Percentiles rank a stretch among this genome's conserved stretches.
phyloP scores from a whole-genome alignment of 306 rosid genomes.

The Trichosanthes truncata region DNA sequence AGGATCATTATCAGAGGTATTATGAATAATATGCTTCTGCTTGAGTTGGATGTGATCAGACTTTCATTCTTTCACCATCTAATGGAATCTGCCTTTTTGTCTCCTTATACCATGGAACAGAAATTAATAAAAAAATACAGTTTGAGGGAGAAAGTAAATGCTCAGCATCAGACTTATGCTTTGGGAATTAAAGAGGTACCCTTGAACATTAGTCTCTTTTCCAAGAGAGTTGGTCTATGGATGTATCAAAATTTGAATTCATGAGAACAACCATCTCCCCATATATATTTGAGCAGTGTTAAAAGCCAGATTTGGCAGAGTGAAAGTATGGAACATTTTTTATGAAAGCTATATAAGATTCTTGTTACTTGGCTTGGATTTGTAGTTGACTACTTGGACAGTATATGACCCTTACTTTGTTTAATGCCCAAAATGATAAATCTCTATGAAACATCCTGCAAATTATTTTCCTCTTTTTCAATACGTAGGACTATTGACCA shows the following conservation, averaged over 20 bases:
- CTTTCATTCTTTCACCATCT: constrained; percentile 1
- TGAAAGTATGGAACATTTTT: background rate
- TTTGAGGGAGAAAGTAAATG: constrained; percentile 67
- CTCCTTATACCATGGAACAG: constrained; percentile 23
- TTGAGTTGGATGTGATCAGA: constrained; percentile 11
- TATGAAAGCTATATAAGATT: background rate
- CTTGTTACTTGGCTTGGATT: background rate
- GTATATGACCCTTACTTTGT: background rate
- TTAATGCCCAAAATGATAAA: background rate
- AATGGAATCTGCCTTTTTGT: constrained; percentile 5
- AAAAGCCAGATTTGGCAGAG: background rate
- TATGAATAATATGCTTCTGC: constrained; percentile 5
- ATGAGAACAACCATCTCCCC: background rate
- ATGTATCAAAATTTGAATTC: background rate
- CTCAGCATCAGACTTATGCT: constrained; percentile 93
- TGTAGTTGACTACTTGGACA: background rate
- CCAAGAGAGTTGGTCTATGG: background rate
- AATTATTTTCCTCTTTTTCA: background rate
- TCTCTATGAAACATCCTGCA: background rate
- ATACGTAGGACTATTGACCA: background rate
- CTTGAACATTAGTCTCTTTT: background rate
- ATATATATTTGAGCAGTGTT: background rate
- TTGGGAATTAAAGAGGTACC: constrained; percentile 88
- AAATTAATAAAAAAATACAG: constrained; percentile 53
- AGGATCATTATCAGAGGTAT: constrained; percentile 94